phyloP scores from a whole-genome alignment of 176 grass and related monocot genomes.

The Zizania latifolia region DNA sequence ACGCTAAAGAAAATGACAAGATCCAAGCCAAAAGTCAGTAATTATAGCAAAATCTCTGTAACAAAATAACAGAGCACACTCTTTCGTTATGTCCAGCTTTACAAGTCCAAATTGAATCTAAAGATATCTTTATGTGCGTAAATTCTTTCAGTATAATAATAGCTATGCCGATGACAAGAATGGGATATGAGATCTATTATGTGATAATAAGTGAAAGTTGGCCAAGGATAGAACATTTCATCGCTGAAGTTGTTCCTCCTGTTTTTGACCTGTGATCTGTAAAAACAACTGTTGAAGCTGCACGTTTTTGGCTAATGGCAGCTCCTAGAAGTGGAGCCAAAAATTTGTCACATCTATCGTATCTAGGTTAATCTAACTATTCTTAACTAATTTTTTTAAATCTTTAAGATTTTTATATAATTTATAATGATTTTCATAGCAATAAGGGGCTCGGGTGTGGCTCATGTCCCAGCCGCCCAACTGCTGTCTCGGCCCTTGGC shows the following conservation, averaged over 20 bases:
- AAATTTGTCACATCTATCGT: too few relatives aligned
- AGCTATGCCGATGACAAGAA: background rate
- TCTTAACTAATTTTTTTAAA: too few relatives aligned
- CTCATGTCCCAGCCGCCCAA: too few relatives aligned
- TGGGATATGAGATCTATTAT: background rate
- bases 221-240: background rate
- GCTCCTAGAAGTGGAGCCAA: too few relatives aligned
- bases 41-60: background rate
- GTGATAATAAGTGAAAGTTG: background rate
- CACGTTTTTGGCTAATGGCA: background rate
- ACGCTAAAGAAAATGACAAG: background rate
- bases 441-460: too few relatives aligned
- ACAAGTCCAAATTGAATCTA: background rate
- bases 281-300: constrained; percentile 14
- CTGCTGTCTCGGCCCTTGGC: too few relatives aligned
- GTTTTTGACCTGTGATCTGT: background rate
- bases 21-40: background rate
- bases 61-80: background rate
- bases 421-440: too few relatives aligned
- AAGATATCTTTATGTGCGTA: background rate
- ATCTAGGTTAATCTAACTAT: too few relatives aligned
- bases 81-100: background rate
- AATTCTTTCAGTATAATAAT: background rate
- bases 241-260: constrained; percentile 1
- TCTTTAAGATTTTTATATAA: too few relatives aligned